Evolutionary conservation across 2,329 filamentous ascomycete species (phyloP).

Genomic region (Coniochaeta ligniaria): DNA sequence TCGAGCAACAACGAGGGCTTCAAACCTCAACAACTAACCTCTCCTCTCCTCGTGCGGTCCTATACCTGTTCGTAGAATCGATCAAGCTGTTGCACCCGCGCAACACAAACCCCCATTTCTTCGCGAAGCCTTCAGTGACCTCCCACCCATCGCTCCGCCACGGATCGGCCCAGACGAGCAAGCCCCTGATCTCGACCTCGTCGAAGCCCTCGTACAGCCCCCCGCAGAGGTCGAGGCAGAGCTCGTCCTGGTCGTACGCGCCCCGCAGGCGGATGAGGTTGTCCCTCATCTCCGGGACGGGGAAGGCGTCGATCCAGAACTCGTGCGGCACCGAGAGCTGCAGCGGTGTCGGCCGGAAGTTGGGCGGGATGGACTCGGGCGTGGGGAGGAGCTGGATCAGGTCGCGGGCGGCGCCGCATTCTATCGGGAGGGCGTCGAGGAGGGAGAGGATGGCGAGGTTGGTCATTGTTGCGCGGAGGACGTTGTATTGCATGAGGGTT

Average conservation of each 20-base stretch:
- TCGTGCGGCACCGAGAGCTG: conserved; percentile 29
- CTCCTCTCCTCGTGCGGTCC: conserved; percentile 6
- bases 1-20: neutral
- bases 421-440: conserved; percentile 21
- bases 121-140: conserved; percentile 30
- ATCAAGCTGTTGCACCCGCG: conserved; percentile 16
- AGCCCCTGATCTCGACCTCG: conserved; percentile 29
- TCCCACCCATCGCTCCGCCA: conserved; percentile 32
- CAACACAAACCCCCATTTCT: conserved; percentile 27
- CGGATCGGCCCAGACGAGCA: conserved; percentile 34
- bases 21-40: neutral
- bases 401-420: conserved; percentile 19
- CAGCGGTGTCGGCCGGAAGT: conserved; percentile 28
- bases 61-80: conserved; percentile 28
- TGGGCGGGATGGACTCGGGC: conserved; percentile 21
- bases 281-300: conserved; percentile 29
- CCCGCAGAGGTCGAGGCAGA: conserved; percentile 34
- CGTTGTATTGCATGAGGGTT: conserved; percentile 32
- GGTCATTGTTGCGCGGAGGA: conserved; percentile 25
- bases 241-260: conserved; percentile 32
- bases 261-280: conserved; percentile 26
- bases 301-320: conserved; percentile 34
- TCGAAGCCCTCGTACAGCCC: conserved; percentile 35
- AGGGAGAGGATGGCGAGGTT: conserved; percentile 28
- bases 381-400: conserved; percentile 20